Base-by-base conservation (phyloP, 495 filamentous ascomycete species). In the Jackrogersella minutella region DNA sequence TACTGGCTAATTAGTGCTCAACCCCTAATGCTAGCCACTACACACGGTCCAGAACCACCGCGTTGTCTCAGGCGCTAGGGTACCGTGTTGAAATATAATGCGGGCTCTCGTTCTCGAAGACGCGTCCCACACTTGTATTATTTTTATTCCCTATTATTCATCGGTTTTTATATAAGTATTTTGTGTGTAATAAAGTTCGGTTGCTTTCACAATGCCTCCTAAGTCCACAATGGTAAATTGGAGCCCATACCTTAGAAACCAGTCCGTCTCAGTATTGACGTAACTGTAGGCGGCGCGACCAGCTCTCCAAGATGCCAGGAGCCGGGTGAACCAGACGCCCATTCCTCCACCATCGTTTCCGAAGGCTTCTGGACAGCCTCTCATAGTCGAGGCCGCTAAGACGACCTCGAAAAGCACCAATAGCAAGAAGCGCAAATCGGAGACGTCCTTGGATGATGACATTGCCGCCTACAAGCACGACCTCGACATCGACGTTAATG, bases 401-500 rank as follows among this genome's bases (percentile, higher is more conserved):
- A 21, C 34, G 1, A 9, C 28, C 8, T 28, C 62, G 3, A 59
- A 54, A n/a, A 21, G 39, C 10, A 24, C 55, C n/a, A 19, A 31
- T 39, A 64, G 64, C 64, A 75, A 60, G 58, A 81, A 80, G 62
- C 77, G 77, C 68, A 79, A 79, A 52, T 61, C 72, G 19, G 62
- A 41, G 43, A 58, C 55, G 4, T 66, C 46, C 22, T 52, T 65
- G 13, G 61, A 62, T 1, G 57, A 66, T 5, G 61, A 72, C 2
- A 63, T 69, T 10, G 57, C 58, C 1, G 53, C 33, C 11, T 66
- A 69, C 22, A 65, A 68, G 46, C 60, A 65, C 13, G 56, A 71
- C 28, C 66, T 74, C 17, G 69, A 61, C 13, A 55, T 66, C 19
- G 31, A 65, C 19, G 66, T 68, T 36, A 53, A 73, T 10, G 44